Conservation (phyloP, 768 basidiomycete genomes). For the Naematelia encephala region DNA sequence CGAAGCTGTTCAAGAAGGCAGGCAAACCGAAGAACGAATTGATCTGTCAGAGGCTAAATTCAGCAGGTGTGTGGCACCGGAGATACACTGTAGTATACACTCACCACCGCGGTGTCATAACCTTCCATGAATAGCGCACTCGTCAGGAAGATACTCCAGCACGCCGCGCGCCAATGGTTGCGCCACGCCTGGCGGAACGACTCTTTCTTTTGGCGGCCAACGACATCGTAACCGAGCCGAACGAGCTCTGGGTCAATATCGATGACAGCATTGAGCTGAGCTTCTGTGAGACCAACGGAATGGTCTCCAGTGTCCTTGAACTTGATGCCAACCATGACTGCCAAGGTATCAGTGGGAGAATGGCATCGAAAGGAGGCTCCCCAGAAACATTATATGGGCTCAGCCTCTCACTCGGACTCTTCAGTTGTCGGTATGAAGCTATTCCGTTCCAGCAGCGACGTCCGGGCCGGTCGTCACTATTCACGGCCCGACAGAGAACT, state of each 20-base stretch:
- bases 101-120: conserved; percentile 27
- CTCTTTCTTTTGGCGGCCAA: conserved; percentile 19
- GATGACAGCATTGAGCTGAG: conserved; percentile 16
- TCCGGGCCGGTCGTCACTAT: too few species aligned
- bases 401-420: too few species aligned
- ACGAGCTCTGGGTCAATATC: conserved; percentile 27
- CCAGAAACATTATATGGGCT: too few species aligned
- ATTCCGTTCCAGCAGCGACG: too few species aligned
- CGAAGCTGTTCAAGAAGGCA: conserved; percentile 18
- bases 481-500: too few species aligned
- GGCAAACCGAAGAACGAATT: conserved; percentile 29
- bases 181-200: conserved; percentile 22
- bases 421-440: too few species aligned
- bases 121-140: conserved; percentile 31
- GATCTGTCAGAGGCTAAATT: too few species aligned
- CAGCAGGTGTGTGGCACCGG: neutral
- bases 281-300: conserved; percentile 23
- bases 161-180: conserved; percentile 29
- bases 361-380: too few species aligned
- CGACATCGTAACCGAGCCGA: conserved; percentile 20
- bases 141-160: conserved; percentile 25
- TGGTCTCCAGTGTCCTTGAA: conserved; percentile 3
- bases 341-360: too few species aligned
- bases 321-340: too few species aligned
- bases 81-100: neutral